Evolutionary conservation across 179 eudicot species (phyloP).

Genomic region (Beta corolliflora): DNA sequence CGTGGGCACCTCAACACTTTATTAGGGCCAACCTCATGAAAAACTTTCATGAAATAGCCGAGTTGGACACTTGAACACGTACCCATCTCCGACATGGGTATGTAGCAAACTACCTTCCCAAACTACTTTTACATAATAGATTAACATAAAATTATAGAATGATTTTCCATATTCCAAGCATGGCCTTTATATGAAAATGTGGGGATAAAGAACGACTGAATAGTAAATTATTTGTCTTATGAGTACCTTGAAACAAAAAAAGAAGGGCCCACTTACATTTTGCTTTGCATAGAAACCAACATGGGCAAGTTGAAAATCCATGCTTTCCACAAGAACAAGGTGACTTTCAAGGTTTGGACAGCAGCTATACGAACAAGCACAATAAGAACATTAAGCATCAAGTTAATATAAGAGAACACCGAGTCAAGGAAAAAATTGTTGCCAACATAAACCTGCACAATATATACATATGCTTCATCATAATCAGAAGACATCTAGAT

Average conservation of each 20-base stretch:
- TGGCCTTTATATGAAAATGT: neutral
- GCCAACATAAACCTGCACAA: neutral
- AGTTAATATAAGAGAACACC: neutral
- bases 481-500: neutral
- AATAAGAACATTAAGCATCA: constrained; percentile 19
- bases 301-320: constrained; percentile 79
- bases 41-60: too few species aligned
- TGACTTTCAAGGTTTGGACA: constrained; percentile 80
- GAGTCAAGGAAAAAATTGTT: neutral
- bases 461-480: neutral
- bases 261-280: constrained; percentile 61
- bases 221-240: neutral
- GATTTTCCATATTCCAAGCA: neutral
- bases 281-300: constrained; percentile 83
- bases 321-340: constrained; percentile 91
- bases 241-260: neutral
- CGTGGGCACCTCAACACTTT: too few species aligned
- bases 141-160: neutral
- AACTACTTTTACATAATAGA: too few species aligned
- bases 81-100: too few species aligned
- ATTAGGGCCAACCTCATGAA: too few species aligned
- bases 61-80: too few species aligned
- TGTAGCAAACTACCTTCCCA: too few species aligned
- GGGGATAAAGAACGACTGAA: neutral
- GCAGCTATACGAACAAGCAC: constrained; percentile 65